A percentile compares a stretch with the other conserved stretches of the same genome.
These are phyloP conservation scores for Mycena vitilis DNA, from an alignment of 768 basidiomycete species.

Conservation along the genomic window DNA sequence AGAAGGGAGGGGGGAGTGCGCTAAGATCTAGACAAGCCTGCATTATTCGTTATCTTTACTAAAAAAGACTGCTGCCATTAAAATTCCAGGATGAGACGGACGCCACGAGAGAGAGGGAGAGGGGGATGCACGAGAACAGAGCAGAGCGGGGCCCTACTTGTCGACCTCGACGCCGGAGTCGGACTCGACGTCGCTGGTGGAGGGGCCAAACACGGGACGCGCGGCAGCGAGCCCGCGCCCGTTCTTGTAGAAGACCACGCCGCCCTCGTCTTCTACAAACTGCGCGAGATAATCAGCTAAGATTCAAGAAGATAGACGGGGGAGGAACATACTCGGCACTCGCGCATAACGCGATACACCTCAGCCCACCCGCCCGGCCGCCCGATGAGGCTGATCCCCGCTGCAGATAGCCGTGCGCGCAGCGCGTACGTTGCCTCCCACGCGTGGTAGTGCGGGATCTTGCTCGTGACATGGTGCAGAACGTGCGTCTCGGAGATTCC, in stretches of 20 bases:
- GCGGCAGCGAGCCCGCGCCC: constrained; percentile 60
- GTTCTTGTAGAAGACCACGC: constrained; percentile 72
- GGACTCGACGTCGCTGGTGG: constrained; percentile 47
- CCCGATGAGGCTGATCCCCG: constrained; percentile 57
- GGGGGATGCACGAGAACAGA: neutral
- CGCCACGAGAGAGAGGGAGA: neutral
- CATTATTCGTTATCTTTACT: too few species aligned
- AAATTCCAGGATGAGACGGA: neutral
- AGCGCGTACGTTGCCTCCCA: constrained; percentile 75
- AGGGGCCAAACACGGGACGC: constrained; percentile 53
- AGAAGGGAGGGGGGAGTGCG: constrained; percentile 4
- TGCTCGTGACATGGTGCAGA: constrained; percentile 69
- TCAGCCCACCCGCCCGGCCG: constrained; percentile 60
- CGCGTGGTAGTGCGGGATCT: constrained; percentile 75
- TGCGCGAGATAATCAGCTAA: neutral
- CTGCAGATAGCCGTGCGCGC: constrained; percentile 59
- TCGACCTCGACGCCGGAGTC: constrained; percentile 74
- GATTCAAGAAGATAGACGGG: constrained; percentile 5
- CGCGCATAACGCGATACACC: constrained; percentile 56
- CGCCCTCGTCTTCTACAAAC: constrained; percentile 74
- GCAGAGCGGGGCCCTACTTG: constrained; percentile 9
- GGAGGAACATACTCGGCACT: constrained; percentile 49
- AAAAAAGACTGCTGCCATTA: constrained; percentile 7
- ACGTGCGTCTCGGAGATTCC: constrained; percentile 74
- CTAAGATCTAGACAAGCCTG: neutral